Evolutionary conservation across 352 stramenopile genomes (phyloP).

Genomic region (Globisporangium abappressorium): DNA sequence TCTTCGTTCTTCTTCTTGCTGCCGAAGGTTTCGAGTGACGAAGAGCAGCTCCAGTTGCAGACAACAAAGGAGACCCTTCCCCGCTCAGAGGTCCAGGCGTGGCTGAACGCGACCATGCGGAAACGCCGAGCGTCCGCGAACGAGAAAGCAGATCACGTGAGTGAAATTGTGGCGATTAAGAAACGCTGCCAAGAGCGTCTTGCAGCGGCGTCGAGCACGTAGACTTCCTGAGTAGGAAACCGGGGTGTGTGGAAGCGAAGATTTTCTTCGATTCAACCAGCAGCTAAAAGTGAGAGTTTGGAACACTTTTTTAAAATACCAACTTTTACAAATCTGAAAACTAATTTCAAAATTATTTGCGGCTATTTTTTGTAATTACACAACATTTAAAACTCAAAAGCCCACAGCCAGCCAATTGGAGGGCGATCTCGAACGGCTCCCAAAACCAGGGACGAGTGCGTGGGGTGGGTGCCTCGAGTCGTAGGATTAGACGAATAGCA

Average conservation of each 20-base stretch:
- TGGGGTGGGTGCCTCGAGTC: not conserved
- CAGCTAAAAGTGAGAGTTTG: no score
- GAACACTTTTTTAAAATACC: no score
- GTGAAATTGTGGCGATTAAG: slow-evolving; percentile 13
- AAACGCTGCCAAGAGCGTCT: slow-evolving; percentile 20
- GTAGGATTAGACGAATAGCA: slow-evolving; percentile 3
- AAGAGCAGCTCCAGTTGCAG: not conserved
- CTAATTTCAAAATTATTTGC: not conserved
- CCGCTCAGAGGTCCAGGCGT: slow-evolving; percentile 29
- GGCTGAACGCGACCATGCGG: slow-evolving; percentile 26
- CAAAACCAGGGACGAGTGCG: not conserved
- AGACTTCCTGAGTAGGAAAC: not conserved
- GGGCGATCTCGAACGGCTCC: slow-evolving; percentile 1
- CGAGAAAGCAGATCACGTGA: not conserved
- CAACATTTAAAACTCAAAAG: slow-evolving; percentile 13
- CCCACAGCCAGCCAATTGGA: slow-evolving; percentile 27
- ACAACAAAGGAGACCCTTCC: slow-evolving; percentile 1
- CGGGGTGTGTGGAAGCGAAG: no score
- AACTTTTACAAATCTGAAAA: no score
- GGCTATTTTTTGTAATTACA: slow-evolving; percentile 10
- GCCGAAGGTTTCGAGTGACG: slow-evolving; percentile 30
- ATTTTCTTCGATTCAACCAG: not conserved
- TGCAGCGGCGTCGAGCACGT: slow-evolving; percentile 3
- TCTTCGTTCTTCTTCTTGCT: slow-evolving; percentile 76
- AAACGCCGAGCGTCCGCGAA: slow-evolving; percentile 22